Evolutionary conservation across 164 flowering plant genomes (phyloP).

Genomic region (Pachysandra terminalis): DNA sequence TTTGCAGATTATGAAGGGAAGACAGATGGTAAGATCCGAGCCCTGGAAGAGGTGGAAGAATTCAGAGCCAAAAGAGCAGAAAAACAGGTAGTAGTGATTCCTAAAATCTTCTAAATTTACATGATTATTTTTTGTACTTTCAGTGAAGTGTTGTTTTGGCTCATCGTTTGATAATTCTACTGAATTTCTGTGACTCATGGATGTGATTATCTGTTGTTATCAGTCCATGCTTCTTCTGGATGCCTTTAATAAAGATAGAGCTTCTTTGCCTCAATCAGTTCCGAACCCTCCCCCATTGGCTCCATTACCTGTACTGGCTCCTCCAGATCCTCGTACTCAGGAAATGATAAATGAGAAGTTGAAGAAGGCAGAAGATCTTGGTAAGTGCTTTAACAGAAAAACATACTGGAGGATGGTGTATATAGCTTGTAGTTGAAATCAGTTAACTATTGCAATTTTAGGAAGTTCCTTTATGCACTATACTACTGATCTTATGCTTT

Average conservation of each 20-base stretch:
- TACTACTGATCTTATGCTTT: too few relatives aligned
- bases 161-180: not conserved
- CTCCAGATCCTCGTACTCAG: slow-evolving; percentile 87
- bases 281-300: slow-evolving; percentile 70
- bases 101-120: not conserved
- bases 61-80: slow-evolving; percentile 86
- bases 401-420: not conserved
- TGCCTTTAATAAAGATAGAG: slow-evolving; percentile 98
- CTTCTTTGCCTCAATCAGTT: slow-evolving; percentile 83
- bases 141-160: not conserved
- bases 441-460: not conserved
- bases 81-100: slow-evolving; percentile 62
- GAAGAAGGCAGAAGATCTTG: slow-evolving; percentile 96
- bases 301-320: slow-evolving; percentile 55
- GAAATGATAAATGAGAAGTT: slow-evolving; percentile 98
- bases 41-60: slow-evolving; percentile 75
- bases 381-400: slow-evolving; percentile 30
- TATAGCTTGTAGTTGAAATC: not conserved
- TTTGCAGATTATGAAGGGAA: slow-evolving; percentile 85
- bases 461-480: too few relatives aligned
- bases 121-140: not conserved
- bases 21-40: slow-evolving; percentile 72
- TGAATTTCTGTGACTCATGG: not conserved
- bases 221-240: slow-evolving; percentile 92
- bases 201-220: not conserved